Conservation (phyloP, 179 eudicot species). For the Camellia oleifera region DNA sequence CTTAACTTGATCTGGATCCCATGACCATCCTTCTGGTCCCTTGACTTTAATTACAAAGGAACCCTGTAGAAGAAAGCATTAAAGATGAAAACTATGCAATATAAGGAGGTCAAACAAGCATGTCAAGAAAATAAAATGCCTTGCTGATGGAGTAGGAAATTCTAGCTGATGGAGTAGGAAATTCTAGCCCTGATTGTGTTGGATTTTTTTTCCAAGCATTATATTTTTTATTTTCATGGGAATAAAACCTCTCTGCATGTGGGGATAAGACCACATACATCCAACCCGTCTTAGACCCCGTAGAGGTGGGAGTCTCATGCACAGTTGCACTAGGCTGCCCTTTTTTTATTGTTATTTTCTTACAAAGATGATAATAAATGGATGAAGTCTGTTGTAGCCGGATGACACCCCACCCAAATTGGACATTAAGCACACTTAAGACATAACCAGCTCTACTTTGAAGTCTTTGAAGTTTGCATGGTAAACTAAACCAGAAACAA, state of each 20-base stretch:
- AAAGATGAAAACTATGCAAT: not conserved
- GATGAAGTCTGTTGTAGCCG: not conserved
- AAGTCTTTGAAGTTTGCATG: no score
- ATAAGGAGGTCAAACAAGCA: not conserved
- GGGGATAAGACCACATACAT: no score
- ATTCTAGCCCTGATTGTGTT: not conserved
- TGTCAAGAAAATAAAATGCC: no score
- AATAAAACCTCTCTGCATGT: no score
- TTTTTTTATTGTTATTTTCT: no score
- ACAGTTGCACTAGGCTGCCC: no score
- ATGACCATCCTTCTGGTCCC: constrained; percentile 96
- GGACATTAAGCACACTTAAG: not conserved
- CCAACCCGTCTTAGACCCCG: no score
- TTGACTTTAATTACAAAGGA: constrained; percentile 84
- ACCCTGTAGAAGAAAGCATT: constrained; percentile 51
- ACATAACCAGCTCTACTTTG: not conserved
- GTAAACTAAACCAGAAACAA: no score
- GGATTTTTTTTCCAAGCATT: not conserved
- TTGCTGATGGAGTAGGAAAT: no score
- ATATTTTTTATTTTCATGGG: no score
- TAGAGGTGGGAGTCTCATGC: no score
- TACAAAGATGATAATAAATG: not conserved
- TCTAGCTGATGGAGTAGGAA: not conserved
- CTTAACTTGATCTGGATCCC: constrained; percentile 87
- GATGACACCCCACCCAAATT: constrained; percentile 2